Conservation (phyloP, 2,329 filamentous ascomycete species). For the Penicillium verrucosum region DNA sequence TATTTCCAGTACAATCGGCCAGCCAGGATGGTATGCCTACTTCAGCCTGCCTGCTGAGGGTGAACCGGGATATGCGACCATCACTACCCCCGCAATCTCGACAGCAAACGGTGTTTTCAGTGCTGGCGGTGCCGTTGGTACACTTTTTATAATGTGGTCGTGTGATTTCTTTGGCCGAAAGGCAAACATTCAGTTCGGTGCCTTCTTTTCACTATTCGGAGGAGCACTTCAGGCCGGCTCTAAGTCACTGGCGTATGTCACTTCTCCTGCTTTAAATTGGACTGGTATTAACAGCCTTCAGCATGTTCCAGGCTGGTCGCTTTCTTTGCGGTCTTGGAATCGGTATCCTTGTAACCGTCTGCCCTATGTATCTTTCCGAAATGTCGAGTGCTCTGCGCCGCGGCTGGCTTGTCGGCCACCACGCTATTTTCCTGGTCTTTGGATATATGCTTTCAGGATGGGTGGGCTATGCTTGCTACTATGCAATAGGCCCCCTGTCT, state of each 20-base stretch:
- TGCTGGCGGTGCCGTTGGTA: conserved; percentile 49
- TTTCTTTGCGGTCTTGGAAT: conserved; percentile 45
- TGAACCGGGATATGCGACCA: conserved; percentile 46
- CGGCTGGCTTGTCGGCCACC: conserved; percentile 47
- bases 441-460: conserved; percentile 47
- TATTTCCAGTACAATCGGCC: conserved; percentile 52
- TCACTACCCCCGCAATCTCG: conserved; percentile 48
- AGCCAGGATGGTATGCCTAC: conserved; percentile 52
- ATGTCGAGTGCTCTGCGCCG: conserved; percentile 42
- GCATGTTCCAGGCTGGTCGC: conserved; percentile 47
- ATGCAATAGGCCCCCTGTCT: conserved; percentile 34
- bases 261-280: neutral
- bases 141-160: conserved; percentile 52
- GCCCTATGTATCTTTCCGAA: conserved; percentile 47
- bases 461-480: conserved; percentile 48
- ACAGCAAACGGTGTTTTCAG: conserved; percentile 51
- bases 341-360: conserved; percentile 44
- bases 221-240: conserved; percentile 49
- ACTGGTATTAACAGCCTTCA: conserved; percentile 11
- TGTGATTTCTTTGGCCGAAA: conserved; percentile 46
- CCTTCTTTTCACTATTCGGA: conserved; percentile 45
- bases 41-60: conserved; percentile 47
- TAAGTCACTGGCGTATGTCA: conserved; percentile 41
- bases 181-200: conserved; percentile 48
- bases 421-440: conserved; percentile 49